Base-by-base conservation (phyloP, 2,329 filamentous ascomycete genomes). In the Colletotrichum trifolii region DNA sequence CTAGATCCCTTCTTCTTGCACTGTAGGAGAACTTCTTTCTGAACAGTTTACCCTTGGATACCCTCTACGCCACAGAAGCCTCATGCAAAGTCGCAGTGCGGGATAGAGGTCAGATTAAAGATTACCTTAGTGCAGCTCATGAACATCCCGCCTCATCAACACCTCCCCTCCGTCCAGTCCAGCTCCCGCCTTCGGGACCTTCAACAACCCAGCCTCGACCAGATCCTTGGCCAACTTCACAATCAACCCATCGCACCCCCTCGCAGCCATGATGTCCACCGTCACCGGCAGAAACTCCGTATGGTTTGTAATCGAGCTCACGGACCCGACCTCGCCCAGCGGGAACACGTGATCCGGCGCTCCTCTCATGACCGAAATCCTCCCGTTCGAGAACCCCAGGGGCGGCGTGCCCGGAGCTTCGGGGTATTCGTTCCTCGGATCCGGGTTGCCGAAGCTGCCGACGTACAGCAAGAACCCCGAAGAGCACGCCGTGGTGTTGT, bases 241-340 rank as follows among this genome's bases (percentile, higher is more conserved):
- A 34, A 89, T 69, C 76, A 89, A 79, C 0, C 85, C 84, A 73
- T 90, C 88, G 67, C 88, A 90, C 0, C 87, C 87, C 67, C 82
- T 84, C 1, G 85, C 83, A 0, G 81, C 87, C 74, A 89, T 75
- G 17, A 89, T 76, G 66, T 87, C 80, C 0, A 89, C 81, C 1
- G 84, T 82, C 0, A 90, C 87, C 0, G 87, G 88, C 39, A 89
- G 71, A 49, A 75, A 75, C 69, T 86, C 83, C 6, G 77, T 77
- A 43, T 83, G 81, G 2, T 79, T 76, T 0, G 80, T 82, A 8
- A 87, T 77, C 6, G 52, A 59, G 46, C 77, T 79, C 38, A 46
- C 60, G 5, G 71, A 71, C 1, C 70, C 65, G 1, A 79, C 71
- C 69, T 83, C 73, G 2, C 83, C 80, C 4, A 83, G 71, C 0